Base-by-base conservation (phyloP, 1,284 basidiomycete species). In the Sanghuangporus weigelae region DNA sequence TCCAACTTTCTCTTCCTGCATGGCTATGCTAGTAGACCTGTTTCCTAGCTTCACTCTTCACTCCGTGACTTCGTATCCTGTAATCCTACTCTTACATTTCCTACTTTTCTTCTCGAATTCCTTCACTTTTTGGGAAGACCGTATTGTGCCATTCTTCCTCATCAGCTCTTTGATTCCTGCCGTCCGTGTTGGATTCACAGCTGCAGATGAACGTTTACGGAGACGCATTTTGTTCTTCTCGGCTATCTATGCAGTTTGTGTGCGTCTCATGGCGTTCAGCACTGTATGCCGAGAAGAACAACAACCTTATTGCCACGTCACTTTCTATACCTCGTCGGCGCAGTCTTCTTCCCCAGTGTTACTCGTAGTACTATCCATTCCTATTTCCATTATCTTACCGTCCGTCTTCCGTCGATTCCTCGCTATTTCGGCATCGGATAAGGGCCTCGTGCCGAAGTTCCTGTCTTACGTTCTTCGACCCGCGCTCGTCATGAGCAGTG, bases 251-350 rank as follows among this genome's bases (percentile, higher is more conserved):
- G 84, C 89, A 0, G 69, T 84, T n/a, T 86, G 89, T 65, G 81
- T 90, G 5, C 85, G 96, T 10, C 71, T 93, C 12, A 89, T 94
- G 72, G 81, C 86, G 0, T 73, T 84, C 61, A 90, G 89, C 71
- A 93, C 94, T 0, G 86, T 96, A 0, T 99, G 96, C 72, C 80
- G 97, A 60, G 97, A 99, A 73, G 97, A 99, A 73, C 96, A 98
- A 74, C 89, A 92, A 54, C 89, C 93, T 0, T 89, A 83, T 72
- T 98, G 96, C 73, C 79, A 82, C 63, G 88, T 94, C 59, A 95
- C 94, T 0, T 98, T 96, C 77, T 96, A 92, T 73, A 79, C 86
- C 0, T 87, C 88, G 0, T 84, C 87, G 0, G 84, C 86, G 1
- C 75, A 86, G 2, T 83, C 90, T 1, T 77, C 83, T 1, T 84